A percentile compares a stretch with the other conserved stretches of the same genome.
Evolutionary conservation across 179 eudicot genomes (phyloP).

Genomic region (Gypsophila paniculata): DNA sequence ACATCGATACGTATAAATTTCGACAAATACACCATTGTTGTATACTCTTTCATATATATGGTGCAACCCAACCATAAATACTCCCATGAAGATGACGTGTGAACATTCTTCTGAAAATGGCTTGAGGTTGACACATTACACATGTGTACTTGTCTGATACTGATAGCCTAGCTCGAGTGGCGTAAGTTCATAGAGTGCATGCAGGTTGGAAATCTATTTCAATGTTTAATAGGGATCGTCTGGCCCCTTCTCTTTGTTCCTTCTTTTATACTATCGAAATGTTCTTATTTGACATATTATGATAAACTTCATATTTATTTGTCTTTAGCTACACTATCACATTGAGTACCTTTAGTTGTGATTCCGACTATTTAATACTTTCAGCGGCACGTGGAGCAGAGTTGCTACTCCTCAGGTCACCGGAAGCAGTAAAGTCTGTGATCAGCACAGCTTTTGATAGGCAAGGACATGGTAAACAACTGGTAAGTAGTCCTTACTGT

Average conservation of each 20-base stretch:
- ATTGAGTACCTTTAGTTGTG: neutral
- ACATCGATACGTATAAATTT: too few relatives aligned
- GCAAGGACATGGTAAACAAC: slow-evolving; percentile 70
- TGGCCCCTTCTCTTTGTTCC: neutral
- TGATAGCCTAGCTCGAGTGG: neutral
- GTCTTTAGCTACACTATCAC: neutral
- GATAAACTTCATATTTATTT: neutral
- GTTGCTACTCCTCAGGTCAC: slow-evolving; percentile 48
- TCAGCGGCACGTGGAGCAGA: slow-evolving; percentile 77
- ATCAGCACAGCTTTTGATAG: slow-evolving; percentile 64
- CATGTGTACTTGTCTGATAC: neutral
- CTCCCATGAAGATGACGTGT: neutral
- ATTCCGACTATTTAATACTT: slow-evolving; percentile 20
- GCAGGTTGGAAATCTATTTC: neutral
- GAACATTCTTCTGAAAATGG: neutral
- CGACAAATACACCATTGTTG: too few relatives aligned
- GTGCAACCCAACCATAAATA: neutral
- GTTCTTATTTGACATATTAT: neutral
- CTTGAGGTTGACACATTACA: neutral
- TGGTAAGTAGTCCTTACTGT: slow-evolving; percentile 49
- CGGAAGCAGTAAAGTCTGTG: slow-evolving; percentile 52
- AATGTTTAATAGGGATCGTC: neutral
- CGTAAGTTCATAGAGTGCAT: neutral
- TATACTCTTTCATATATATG: too few relatives aligned
- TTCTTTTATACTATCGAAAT: neutral